Base-by-base conservation (phyloP, 2,329 filamentous ascomycete species). In the Dothideomycetes sp. region DNA sequence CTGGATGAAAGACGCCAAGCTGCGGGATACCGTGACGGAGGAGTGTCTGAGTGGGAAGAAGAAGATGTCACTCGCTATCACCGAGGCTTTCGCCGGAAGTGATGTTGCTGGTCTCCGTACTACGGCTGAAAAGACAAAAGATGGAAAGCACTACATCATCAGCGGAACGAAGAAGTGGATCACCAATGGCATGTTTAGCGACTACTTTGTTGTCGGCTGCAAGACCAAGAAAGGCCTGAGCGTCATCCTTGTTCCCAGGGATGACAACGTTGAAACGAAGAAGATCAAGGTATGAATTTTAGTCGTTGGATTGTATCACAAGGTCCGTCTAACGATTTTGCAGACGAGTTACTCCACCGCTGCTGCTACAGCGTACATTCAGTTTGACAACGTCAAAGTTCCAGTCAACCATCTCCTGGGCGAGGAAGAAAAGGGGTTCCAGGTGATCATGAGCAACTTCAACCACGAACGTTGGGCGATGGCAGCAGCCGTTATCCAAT, bases 31-130 rank as follows among this genome's bases (percentile, higher is more conserved):
- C 39, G 70, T 93, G 33, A 74, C 78, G 23, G 69, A 78, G 24
- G 83, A 91, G 53, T 80, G 85, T 32, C 73, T 93, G 49, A 76
- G 73, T 32, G 85, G 85, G 45, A 76, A 79, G 70, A 91, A 91
- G 75, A 88, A 88, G 70, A 85, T 91, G 57, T 89, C 82, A 56
- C 69, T 94, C 3, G 85, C 85, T 39, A 86, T 93, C 55, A 91
- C 85, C 1, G 86, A 94, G 63, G 85, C 86, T 0, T 91, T 93
- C 62, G 85, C 85, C 12, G 85, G 85, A 11, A 81, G 75, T 25
- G 86, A 93, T 59, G 85, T 93, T 4, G 83, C 85, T 11, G 78
- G 82, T 12, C 68, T 93, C 25, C 72, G 82, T 47, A 91, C 85
- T 0, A 91, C 84, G 0, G 84, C 84, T 1, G 72, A 72, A 50